These are phyloP conservation scores for Backusella morwellensis DNA, from an alignment of 192 early-diverging fungal species.

Conservation along the genomic window DNA sequence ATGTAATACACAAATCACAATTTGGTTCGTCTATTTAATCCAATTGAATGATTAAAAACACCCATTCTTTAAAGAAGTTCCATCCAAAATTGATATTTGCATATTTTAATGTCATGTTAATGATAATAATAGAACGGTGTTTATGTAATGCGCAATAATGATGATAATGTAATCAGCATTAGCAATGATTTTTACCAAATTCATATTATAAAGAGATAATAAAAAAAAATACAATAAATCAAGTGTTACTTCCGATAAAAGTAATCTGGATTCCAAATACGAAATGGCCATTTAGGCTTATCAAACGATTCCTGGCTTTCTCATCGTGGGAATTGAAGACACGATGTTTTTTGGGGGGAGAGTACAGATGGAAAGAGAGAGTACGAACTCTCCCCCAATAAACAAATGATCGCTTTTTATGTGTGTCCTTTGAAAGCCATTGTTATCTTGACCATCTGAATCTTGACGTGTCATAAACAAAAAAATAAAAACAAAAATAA, in stretches of 20 bases:
- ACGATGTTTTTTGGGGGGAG: background rate
- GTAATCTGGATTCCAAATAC: background rate
- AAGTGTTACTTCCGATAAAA: slow-evolving; percentile 5
- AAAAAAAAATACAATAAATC: background rate
- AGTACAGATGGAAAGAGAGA: background rate
- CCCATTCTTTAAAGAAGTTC: background rate
- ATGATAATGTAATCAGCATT: background rate
- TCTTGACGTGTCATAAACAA: slow-evolving; percentile 6
- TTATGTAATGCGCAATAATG: background rate
- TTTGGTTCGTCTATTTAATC: background rate
- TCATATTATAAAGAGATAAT: background rate
- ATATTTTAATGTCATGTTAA: background rate
- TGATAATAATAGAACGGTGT: background rate
- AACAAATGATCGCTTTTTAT: background rate
- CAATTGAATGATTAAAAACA: background rate
- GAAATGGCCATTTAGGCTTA: background rate
- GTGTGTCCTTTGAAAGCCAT: background rate
- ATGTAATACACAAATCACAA: background rate
- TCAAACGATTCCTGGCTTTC: background rate
- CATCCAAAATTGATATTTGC: background rate
- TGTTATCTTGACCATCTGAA: background rate
- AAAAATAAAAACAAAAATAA: background rate
- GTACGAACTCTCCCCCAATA: background rate
- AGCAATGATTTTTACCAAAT: background rate
- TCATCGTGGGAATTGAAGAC: background rate